Evolutionary conservation across 1,139 yeast genomes (phyloP), one percentile per base, ranked within the genome.

Genomic region (Debaryomyces sp.): DNA sequence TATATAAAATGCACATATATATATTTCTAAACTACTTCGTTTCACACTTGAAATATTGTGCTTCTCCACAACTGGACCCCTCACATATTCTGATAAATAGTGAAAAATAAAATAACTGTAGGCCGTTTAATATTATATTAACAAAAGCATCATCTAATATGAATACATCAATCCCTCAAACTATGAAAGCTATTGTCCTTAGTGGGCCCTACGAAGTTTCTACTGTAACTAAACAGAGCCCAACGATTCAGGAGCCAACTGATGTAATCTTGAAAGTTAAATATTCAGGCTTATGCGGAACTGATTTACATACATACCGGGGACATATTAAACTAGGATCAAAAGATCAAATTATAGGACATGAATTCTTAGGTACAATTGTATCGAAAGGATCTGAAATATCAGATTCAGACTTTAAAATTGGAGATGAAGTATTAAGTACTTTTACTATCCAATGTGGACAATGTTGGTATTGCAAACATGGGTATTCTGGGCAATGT

Each of bases 291-390:
- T 64, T 82, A 22, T 83, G 87, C 61, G 87, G 87, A 1, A 78
- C 86, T 2, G 89, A 83, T 57, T 66, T 83, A 40, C 88, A 83
- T 61, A 75, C 80, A 53, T 84, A 80, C 58, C 64, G 88, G 18
- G 88, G 87, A 5, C 79, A 79, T 49, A 76, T 81, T 34, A 66
- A 71, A 26, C 67, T 70, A 10, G 70, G 75, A 0, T 62, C 61
- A 9, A 55, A 52, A 23, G 78, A 71, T n/a, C 78, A 76, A 50
- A 63, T 72, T 15, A 68, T 77, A 57, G 84, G 84, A 10, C 84
- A 80, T 60, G 84, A 80, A 54, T 77, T 78, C 45, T 58, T 73
- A 15, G 83, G 84, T 1, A 65, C 64, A 2, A 62, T 80, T 6
- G 75, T 66, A 4, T 71, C 64, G 4, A 65, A 61, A 13, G 84